These are phyloP conservation scores for Aspergillus neoniger DNA, from an alignment of 2,329 filamentous ascomycete species.

Conservation along the genomic window DNA sequence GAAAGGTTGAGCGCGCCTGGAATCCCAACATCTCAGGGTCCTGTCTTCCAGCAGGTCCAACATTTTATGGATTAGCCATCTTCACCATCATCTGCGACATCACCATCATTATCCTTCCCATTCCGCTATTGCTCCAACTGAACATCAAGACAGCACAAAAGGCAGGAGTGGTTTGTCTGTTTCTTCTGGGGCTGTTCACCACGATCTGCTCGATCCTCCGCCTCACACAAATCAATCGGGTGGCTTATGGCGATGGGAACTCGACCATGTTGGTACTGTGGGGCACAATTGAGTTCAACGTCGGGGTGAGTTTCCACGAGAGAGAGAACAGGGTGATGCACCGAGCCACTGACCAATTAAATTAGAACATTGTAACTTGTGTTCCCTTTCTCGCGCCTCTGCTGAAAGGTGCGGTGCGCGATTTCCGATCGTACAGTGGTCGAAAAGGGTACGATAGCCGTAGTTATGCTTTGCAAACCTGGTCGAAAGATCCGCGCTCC, in stretches of 20 bases:
- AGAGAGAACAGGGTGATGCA: background rate
- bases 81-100: slow-evolving; percentile 57
- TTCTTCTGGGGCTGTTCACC: slow-evolving; percentile 57
- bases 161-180: slow-evolving; percentile 54
- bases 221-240: slow-evolving; percentile 54
- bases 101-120: slow-evolving; percentile 52
- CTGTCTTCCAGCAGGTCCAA: slow-evolving; percentile 51
- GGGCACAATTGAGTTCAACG: slow-evolving; percentile 61
- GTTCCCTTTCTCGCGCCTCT: slow-evolving; percentile 37
- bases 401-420: slow-evolving; percentile 27
- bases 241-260: slow-evolving; percentile 55
- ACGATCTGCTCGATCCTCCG: slow-evolving; percentile 58
- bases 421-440: slow-evolving; percentile 31
- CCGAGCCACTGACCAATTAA: background rate
- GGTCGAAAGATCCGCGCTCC: slow-evolving; percentile 22
- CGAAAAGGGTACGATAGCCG: slow-evolving; percentile 46
- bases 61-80: slow-evolving; percentile 55
- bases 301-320: slow-evolving; percentile 49
- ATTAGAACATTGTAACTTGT: slow-evolving; percentile 39
- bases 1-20: slow-evolving; percentile 49
- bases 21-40: slow-evolving; percentile 42
- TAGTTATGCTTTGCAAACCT: slow-evolving; percentile 28
- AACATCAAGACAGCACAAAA: slow-evolving; percentile 55
- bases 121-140: slow-evolving; percentile 53
- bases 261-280: slow-evolving; percentile 60